Evolutionary conservation across 2,329 filamentous ascomycete species (phyloP), one percentile per base, ranked within the genome.

Genomic region (Exophiala spinifera): DNA sequence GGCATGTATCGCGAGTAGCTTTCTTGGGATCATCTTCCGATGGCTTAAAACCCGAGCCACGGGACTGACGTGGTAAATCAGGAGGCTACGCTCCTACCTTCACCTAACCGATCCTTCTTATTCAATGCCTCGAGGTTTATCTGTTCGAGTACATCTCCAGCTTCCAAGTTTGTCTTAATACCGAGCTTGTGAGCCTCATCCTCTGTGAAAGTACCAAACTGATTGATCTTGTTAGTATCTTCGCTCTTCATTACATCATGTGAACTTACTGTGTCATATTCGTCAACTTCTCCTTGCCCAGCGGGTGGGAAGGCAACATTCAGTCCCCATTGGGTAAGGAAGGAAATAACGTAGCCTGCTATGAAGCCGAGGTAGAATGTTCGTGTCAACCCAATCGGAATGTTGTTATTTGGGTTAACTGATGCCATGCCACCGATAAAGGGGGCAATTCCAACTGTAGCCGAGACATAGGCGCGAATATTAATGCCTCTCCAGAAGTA

Each of bases 371-470:
- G 51, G 21, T 53, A 53, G 31, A 53, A 53, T 19, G 49, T 45
- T 39, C 49, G 45, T 37, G 28, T 45, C n/a, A 45, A 45, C 19
- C 51, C 51, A 13, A 44, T 53, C 19, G 51, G 51, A 7, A 81
- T 74, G 0, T 91, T 91, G 0, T 95, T 89, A 0, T 47, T 73
- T 66, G 23, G 39, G 52, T 67, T 68, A 51, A 73, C 66, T 1
- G 89, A 91, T 2, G 63, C 67, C 33, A 86, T 72, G 0, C 81
- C 83, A 0, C 82, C 82, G 1, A 86, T 62, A 40, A 77, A 79
- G 0, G 83, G 82, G 1, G 70, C 76, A 0, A 85, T 76, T 5
- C 79, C 78, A 4, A 81, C 70, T 4, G 85, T 47, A 57, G 85
- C 84, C 0, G 82, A 79, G 1, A 78, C 67, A 2, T 81, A 69